Evolutionary conservation across 2,329 filamentous ascomycete species (phyloP), one percentile per base, ranked within the genome.

Genomic region (Clonostachys sp.): DNA sequence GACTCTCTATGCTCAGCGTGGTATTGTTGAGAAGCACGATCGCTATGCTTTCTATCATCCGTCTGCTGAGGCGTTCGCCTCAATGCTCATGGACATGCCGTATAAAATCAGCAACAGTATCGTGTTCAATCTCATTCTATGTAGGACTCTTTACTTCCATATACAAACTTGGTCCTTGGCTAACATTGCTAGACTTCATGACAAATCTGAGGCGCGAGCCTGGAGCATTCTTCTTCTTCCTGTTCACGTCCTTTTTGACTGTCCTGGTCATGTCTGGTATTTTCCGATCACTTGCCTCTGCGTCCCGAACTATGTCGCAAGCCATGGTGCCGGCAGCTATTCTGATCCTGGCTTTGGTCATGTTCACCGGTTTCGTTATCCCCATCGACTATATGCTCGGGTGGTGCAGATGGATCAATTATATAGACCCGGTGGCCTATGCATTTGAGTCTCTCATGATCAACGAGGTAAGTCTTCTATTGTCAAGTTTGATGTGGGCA

Each of bases 371-470:
- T 50, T 77, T 82, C 51, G 58, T 65, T 12, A 62, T 69, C 24
- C 55, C 58, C 0, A 48, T 52, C 9, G 49, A 52, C 34, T 54
- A 83, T 60, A 85, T 80, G 78, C 68, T 48, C 0, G 40, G 16
- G 20, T 53, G 52, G 53, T 34, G 77, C 10, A 35, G 44, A n/a
- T 45, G 44, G 44, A 17, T 45, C 35, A 34, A 20, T n/a, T 45
- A 20, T 7, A 39, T 45, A n/a, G 39, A 94, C 51, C 88, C 89
- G 3, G 77, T 95, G 9, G 82, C 80, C 2, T 95, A 94, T 53
- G 82, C 82, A 0, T 95, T 95, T 58, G 89, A 95, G 62, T 73
- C 82, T 0, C 73, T 95, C 20, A 86, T 91, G 77, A 77, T 88
- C 53, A 95, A 95, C 64, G 91, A 96, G 64, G 95, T 95, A 59